These are phyloP conservation scores for Pichia sp. DNA, from an alignment of 1,139 yeast genomes.

Conservation along the genomic window DNA sequence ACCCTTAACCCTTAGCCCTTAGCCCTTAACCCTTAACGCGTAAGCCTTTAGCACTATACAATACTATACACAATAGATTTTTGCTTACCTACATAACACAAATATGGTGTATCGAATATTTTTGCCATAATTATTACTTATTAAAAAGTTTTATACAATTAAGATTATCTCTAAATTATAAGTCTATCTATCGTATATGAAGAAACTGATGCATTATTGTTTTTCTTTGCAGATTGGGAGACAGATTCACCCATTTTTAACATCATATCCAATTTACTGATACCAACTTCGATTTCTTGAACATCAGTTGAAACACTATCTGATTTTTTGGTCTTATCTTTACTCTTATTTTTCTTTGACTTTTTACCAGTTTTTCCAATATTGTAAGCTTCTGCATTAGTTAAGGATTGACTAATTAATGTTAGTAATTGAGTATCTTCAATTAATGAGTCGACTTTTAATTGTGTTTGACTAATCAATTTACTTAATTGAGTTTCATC, in stretches of 20 bases:
- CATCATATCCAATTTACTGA: slow-evolving; percentile 35
- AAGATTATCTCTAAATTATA: slow-evolving; percentile 29
- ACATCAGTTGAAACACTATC: slow-evolving; percentile 3
- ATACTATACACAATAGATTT: too few relatives aligned
- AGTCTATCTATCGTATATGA: slow-evolving; percentile 48
- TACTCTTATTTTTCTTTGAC: slow-evolving; percentile 13
- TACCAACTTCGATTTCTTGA: slow-evolving; percentile 23
- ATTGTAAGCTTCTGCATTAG: slow-evolving; percentile 20
- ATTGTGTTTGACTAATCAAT: slow-evolving; percentile 40
- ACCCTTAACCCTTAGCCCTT: too few relatives aligned
- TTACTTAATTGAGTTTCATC: slow-evolving; percentile 41
- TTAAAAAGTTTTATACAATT: neutral
- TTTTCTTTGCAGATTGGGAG: slow-evolving; percentile 13
- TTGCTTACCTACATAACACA: too few relatives aligned
- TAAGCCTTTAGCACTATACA: too few relatives aligned
- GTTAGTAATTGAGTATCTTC: slow-evolving; percentile 50
- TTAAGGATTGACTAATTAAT: slow-evolving; percentile 38
- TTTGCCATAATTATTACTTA: too few relatives aligned
- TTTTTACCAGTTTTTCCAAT: slow-evolving; percentile 14
- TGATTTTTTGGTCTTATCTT: slow-evolving; percentile 16
- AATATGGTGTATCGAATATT: too few relatives aligned
- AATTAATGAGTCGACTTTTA: slow-evolving; percentile 45
- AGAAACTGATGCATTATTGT: slow-evolving; percentile 38
- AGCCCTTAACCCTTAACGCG: too few relatives aligned
- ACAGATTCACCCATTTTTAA: slow-evolving; percentile 31